Evolutionary conservation across 1,284 basidiomycete genomes (phyloP), one percentile per base, ranked within the genome.

Genomic region (Cryptococcus amylolentus): DNA sequence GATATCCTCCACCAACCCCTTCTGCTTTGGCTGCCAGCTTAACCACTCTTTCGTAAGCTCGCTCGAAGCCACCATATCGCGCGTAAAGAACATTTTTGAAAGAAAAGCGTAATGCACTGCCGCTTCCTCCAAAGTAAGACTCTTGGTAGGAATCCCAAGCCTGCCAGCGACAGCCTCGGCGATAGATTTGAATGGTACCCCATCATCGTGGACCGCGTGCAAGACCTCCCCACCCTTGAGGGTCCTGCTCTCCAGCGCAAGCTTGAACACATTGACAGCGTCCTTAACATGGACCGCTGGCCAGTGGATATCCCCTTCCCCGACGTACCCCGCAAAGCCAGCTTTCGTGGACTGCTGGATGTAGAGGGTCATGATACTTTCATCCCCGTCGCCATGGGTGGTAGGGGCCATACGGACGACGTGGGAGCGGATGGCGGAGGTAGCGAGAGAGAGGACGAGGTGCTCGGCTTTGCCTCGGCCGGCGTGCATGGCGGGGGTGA

Each of bases 251-350:
- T 66, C 64, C 18, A 71, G 37, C 0, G 70, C 69, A 10, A 69
- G 53, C 16, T 59, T 55, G 52, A 61, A 69, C 14, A 73, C 48
- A 5, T n/a, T 45, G 0, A 65, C 71, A 2, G 58, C 62, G 51
- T 73, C 72, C 8, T 57, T 39, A 31, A 64, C 58, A 56, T 69
- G 60, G 7, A 60, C 44, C 5, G 59, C 47, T 1, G 63, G 53
- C 64, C 65, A 66, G 42, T 37, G 28, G 45, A 59, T 61, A 8
- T 12, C 7, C 5, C 61, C 59, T 1, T 65, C 56, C 2, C 45
- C 66, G 41, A 70, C 48, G 54, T 62, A 66, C 1, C 55, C 59
- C 12, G 61, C 43, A 39, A 40, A 55, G 2, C 68, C 67, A 5
- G 18, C 48, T 42, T 58, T 39, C 10, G 50, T 54, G 16, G 68